These are phyloP conservation scores for Lasiodiplodia hormozganensis DNA, from an alignment of 2,329 filamentous ascomycete genomes.

Conservation along the genomic window DNA sequence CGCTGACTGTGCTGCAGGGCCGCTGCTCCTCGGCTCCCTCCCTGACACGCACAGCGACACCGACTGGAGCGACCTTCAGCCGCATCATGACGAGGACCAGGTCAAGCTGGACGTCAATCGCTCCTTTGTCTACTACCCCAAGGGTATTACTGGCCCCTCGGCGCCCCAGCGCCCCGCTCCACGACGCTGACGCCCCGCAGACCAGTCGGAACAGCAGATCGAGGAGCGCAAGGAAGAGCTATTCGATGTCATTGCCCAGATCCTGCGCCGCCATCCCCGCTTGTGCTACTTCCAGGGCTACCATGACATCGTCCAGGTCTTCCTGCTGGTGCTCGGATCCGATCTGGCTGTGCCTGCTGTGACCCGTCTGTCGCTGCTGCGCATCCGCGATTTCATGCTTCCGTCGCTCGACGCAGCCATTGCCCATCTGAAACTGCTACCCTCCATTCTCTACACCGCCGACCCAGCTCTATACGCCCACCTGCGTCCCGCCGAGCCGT, in stretches of 20 bases:
- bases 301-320: conserved; percentile 96
- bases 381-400: conserved; percentile 98
- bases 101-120: conserved; percentile 91
- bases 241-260: conserved; percentile 77
- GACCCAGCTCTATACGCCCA: conserved; percentile 77
- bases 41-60: background rate
- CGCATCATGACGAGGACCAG: conserved; percentile 88
- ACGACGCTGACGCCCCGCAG: conserved; percentile 51
- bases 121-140: conserved; percentile 97
- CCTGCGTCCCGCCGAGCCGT: conserved; percentile 80
- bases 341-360: conserved; percentile 68
- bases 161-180: conserved; percentile 11
- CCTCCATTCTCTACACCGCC: conserved; percentile 75
- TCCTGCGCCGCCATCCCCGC: conserved; percentile 80
- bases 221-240: conserved; percentile 76
- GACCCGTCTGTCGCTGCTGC: conserved; percentile 82
- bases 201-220: conserved; percentile 73
- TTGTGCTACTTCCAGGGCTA: conserved; percentile 98
- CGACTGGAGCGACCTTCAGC: conserved; percentile 68
- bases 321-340: conserved; percentile 81
- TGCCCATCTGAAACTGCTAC: conserved; percentile 85
- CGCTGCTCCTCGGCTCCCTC: conserved; percentile 58
- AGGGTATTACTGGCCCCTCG: conserved; percentile 62
- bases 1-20: conserved; percentile 59
- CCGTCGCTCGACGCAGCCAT: conserved; percentile 82